Evolutionary conservation across 2,329 filamentous ascomycete genomes (phyloP).

Genomic region (Fusarium xylarioides): DNA sequence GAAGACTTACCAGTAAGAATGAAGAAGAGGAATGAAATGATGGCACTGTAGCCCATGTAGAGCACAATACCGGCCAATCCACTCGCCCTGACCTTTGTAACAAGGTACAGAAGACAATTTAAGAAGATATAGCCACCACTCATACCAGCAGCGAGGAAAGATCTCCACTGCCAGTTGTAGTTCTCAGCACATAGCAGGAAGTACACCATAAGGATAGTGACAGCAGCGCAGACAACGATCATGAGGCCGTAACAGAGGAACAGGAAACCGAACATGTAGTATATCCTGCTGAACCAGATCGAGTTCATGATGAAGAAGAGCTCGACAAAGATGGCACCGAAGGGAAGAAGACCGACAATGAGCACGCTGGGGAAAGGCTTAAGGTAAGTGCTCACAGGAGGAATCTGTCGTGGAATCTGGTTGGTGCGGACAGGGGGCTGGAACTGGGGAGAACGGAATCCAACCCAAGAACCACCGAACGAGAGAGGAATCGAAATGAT

Average conservation of each 20-base stretch:
- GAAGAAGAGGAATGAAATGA: constrained; percentile 92
- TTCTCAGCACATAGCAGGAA: constrained; percentile 96
- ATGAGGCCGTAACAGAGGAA: constrained; percentile 98
- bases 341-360: constrained; percentile 90
- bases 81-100: constrained; percentile 85
- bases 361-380: constrained; percentile 89
- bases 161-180: constrained; percentile 99
- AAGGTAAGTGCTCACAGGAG: constrained; percentile 83
- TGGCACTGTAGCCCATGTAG: constrained; percentile 90
- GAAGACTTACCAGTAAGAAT: constrained; percentile 82
- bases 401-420: constrained; percentile 97
- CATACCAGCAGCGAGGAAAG: constrained; percentile 90
- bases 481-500: constrained; percentile 93
- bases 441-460: constrained; percentile 78
- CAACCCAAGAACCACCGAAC: constrained; percentile 89
- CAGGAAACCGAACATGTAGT: constrained; percentile 99
- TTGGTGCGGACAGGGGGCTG: constrained; percentile 91
- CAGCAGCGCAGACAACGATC: constrained; percentile 92
- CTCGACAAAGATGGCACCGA: constrained; percentile 97
- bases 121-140: constrained; percentile 91
- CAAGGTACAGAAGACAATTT: constrained; percentile 90
- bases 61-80: constrained; percentile 87
- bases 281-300: constrained; percentile 98
- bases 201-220: constrained; percentile 94
- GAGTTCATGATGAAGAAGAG: constrained; percentile 99